Percentiles rank a stretch among this genome's conserved stretches.
Conservation (phyloP, 495 filamentous ascomycete species). For the Aspergillus avenaceus region DNA sequence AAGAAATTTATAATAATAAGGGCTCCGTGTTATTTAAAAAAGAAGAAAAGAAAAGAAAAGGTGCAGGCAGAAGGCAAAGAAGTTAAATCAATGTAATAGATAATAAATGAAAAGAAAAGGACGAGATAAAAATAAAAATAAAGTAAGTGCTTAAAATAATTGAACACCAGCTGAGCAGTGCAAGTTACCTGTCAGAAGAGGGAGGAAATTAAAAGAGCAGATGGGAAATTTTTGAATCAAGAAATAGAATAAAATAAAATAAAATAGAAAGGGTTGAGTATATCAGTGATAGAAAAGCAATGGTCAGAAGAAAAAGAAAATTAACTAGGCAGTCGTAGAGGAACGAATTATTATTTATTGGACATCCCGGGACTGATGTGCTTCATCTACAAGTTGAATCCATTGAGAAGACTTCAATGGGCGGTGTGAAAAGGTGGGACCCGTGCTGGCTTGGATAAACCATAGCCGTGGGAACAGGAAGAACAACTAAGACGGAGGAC, state of each 20-base stretch:
- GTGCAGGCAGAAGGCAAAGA: background rate
- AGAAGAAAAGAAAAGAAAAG: background rate
- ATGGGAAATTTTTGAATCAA: background rate
- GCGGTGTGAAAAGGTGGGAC: background rate
- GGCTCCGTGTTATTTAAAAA: too few species aligned
- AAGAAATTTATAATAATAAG: background rate
- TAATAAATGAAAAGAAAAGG: background rate
- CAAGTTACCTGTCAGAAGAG: too few species aligned
- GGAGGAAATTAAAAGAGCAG: background rate
- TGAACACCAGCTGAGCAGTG: too few species aligned
- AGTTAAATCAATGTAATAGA: background rate
- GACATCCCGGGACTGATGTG: slow-evolving; percentile 1
- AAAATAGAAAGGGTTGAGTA: background rate
- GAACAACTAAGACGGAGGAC: background rate
- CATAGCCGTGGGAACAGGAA: background rate
- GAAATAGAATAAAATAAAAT: background rate
- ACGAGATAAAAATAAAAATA: background rate
- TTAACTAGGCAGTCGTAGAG: background rate
- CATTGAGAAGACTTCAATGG: background rate
- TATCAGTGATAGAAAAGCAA: background rate
- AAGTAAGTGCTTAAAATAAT: background rate
- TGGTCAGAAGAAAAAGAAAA: background rate
- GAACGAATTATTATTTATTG: slow-evolving; percentile 6
- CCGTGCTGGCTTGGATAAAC: background rate
- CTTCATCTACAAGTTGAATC: background rate